Evolutionary conservation across 2,329 filamentous ascomycete genomes (phyloP), one percentile per base, ranked within the genome.

Genomic region (Fusarium sp.): DNA sequence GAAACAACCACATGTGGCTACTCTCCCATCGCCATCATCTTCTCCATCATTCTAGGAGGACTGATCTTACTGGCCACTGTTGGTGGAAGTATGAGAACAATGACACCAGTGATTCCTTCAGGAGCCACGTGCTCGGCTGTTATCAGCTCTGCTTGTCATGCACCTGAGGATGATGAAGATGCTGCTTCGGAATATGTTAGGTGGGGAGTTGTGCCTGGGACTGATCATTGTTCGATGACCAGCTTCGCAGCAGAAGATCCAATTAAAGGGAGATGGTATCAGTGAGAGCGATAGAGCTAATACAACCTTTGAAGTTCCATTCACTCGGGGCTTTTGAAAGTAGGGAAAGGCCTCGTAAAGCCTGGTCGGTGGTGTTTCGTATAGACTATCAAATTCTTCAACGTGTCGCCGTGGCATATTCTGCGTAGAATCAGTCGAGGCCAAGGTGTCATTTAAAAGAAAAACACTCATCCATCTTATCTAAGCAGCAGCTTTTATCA

Each of bases 11-110:
- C 50, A 9, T 53, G 50, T 6, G 50, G 50, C 31, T 53, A 53
- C 50, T 53, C 50, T 4, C 50, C 50, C 50, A 53, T 53, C 31
- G 50, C 50, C 31, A 36, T 53, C 31, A 53, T 53, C 18, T 53
- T 53, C 6, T 53, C 50, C 1, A 53, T 53, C 6, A 53, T 53
- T 4, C 31, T 53, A n/a, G 50, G 50, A 4, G 14, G 16, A 4
- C 2, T 53, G 13, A 36, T 53, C 11, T 31, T 53, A 14, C 18
- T 53, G 14, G 50, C 50, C 2, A 53, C 50, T 11, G 14, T 53
- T 11, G 50, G 50, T 3, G 50, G 50, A 6, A 53, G 50, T n/a
- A 53, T 53, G 50, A 53, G 50, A 53, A 53, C 50, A 2, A 34
- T 34, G 31, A 53, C 8, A 1, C 50, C 29, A 3, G 31, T 33